These are phyloP conservation scores for Closterium sp. DNA, from an alignment of 139 green algal species.

Conservation along the genomic window DNA sequence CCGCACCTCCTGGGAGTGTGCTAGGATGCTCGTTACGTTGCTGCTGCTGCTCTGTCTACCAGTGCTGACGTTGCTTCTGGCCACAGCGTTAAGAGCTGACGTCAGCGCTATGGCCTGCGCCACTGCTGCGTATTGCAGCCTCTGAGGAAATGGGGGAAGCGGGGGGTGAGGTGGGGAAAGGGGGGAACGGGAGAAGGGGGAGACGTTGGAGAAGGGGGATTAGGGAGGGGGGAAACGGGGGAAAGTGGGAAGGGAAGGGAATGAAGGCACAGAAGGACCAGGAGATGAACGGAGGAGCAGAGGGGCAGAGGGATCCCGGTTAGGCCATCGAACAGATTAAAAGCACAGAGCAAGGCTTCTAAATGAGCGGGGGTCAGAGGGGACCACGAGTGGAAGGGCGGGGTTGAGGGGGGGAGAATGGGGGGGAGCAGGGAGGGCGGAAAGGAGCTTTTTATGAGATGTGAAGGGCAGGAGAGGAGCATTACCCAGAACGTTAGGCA, in stretches of 20 bases:
- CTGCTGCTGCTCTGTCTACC: neutral
- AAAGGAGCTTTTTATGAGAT: too few relatives aligned
- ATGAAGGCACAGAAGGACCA: too few relatives aligned
- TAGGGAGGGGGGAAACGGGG: neutral
- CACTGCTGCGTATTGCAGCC: neutral
- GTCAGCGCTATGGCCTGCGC: neutral
- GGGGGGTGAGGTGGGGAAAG: too few relatives aligned
- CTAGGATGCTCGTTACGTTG: neutral
- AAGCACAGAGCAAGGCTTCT: too few relatives aligned
- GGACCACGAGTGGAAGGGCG: too few relatives aligned
- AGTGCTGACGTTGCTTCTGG: neutral
- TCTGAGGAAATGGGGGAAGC: neutral
- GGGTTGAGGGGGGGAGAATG: too few relatives aligned
- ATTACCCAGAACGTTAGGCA: too few relatives aligned
- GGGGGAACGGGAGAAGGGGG: too few relatives aligned
- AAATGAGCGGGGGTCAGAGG: too few relatives aligned
- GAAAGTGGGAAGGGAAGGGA: too few relatives aligned
- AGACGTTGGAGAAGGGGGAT: too few relatives aligned
- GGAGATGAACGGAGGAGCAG: neutral
- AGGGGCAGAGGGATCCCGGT: neutral
- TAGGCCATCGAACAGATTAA: neutral
- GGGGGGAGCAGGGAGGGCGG: neutral
- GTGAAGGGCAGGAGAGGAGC: neutral
- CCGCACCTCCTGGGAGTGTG: neutral
- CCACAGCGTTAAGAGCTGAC: neutral